Conservation (phyloP, 345 rosid genomes). For the Populus pruinosa region DNA sequence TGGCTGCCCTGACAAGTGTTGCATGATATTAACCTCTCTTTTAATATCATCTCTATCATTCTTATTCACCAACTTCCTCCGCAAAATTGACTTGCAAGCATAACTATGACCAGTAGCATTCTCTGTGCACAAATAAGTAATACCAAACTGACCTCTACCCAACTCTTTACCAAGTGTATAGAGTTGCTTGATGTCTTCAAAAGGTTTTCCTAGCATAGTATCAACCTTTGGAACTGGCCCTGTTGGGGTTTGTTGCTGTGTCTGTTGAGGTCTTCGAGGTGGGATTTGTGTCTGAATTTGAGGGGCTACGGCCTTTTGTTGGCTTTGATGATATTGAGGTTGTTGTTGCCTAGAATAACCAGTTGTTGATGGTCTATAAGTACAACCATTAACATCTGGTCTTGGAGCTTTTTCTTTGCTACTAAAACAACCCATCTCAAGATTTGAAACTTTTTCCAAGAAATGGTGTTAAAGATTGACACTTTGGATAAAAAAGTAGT, state of each 20-base stretch:
- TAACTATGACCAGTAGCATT: slow-evolving; percentile 56
- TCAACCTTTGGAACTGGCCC: slow-evolving; percentile 28
- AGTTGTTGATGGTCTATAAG: slow-evolving; percentile 19
- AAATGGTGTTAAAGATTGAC: not conserved
- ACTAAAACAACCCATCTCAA: slow-evolving; percentile 56
- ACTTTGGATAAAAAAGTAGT: not conserved
- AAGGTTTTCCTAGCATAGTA: slow-evolving; percentile 61
- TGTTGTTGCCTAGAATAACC: slow-evolving; percentile 17
- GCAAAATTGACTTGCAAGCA: slow-evolving; percentile 80
- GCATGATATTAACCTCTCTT: slow-evolving; percentile 79
- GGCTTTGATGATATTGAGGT: slow-evolving; percentile 23
- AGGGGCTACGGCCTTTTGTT: slow-evolving; percentile 28
- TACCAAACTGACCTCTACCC: slow-evolving; percentile 86
- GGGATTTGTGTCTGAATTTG: slow-evolving; percentile 17
- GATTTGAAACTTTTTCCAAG: not conserved
- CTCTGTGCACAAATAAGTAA: slow-evolving; percentile 71
- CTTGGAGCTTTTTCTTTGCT: slow-evolving; percentile 42
- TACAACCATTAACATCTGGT: slow-evolving; percentile 24
- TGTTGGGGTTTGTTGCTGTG: slow-evolving; percentile 8
- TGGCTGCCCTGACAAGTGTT: slow-evolving; percentile 77
- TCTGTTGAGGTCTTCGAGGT: slow-evolving; percentile 5
- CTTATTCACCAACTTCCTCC: slow-evolving; percentile 59
- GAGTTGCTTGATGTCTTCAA: slow-evolving; percentile 55
- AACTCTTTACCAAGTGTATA: slow-evolving; percentile 62
- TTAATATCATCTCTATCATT: slow-evolving; percentile 68